A percentile compares a stretch with the other conserved stretches of the same genome.
phyloP scores from a whole-genome alignment of 1,284 basidiomycete genomes.

The Trametes polyzona region DNA sequence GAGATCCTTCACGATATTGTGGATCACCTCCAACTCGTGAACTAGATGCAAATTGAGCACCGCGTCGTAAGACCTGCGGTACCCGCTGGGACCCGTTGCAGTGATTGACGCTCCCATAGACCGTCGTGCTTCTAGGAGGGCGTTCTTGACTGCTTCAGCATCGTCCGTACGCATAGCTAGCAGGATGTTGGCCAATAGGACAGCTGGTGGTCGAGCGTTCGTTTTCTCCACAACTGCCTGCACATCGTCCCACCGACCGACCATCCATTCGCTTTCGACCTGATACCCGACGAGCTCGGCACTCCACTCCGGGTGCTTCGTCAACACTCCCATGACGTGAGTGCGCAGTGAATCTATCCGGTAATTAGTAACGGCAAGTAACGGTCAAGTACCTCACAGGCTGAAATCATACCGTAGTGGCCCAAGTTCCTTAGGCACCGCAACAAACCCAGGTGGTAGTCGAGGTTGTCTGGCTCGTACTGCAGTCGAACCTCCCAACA shows the following conservation, averaged over 20 bases:
- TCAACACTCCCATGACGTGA: constrained; percentile 92
- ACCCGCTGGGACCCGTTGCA: constrained; percentile 79
- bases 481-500: constrained; percentile 99
- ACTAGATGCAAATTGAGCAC: constrained; percentile 87
- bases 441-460: constrained; percentile 89
- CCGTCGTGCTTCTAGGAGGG: constrained; percentile 73
- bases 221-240: constrained; percentile 58
- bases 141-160: constrained; percentile 45
- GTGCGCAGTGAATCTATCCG: constrained; percentile 89
- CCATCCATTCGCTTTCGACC: constrained; percentile 95
- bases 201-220: constrained; percentile 58
- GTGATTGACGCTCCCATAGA: constrained; percentile 83
- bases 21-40: constrained; percentile 87
- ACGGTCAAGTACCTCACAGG: background rate
- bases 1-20: constrained; percentile 42
- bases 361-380: background rate
- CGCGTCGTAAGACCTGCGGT: constrained; percentile 87
- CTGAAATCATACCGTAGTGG: constrained; percentile 81
- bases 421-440: constrained; percentile 94
- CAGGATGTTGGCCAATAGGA: constrained; percentile 83
- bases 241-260: constrained; percentile 91
- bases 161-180: constrained; percentile 76
- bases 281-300: constrained; percentile 81
- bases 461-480: constrained; percentile 86
- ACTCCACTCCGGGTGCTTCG: constrained; percentile 87